Percentiles rank a stretch among this genome's conserved stretches.
These are phyloP conservation scores for Sporothrix pseudoabietina DNA, from an alignment of 2,329 filamentous ascomycete genomes.

Conservation along the genomic window DNA sequence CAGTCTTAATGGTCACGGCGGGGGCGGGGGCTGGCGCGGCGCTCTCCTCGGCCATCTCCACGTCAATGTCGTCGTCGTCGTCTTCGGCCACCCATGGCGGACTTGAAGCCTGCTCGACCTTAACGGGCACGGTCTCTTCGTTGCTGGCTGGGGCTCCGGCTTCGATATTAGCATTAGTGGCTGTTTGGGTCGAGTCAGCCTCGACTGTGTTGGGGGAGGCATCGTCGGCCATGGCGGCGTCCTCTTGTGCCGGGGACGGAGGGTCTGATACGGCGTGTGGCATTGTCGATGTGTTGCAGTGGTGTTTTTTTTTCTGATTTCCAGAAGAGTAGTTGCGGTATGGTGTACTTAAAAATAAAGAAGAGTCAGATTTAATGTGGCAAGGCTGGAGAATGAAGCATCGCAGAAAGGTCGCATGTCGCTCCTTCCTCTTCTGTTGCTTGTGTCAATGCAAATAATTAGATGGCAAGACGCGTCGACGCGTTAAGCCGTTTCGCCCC, in stretches of 20 bases:
- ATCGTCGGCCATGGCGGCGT: conserved; percentile 38
- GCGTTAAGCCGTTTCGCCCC: conserved; percentile 33
- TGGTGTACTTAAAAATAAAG: neutral
- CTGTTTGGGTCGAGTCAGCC: neutral
- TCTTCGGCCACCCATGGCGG: conserved; percentile 12
- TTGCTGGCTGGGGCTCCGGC: conserved; percentile 30
- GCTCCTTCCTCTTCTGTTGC: conserved; percentile 11
- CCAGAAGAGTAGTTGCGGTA: neutral
- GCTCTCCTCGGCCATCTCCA: conserved; percentile 36
- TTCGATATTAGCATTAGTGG: neutral
- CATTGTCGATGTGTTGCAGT: conserved; percentile 41
- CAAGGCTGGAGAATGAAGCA: neutral
- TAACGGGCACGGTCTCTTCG: conserved; percentile 35
- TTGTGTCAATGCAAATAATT: conserved; percentile 5
- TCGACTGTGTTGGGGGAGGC: conserved; percentile 27
- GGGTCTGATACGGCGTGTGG: conserved; percentile 49
- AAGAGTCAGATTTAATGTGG: neutral
- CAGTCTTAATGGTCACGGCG: conserved; percentile 20
- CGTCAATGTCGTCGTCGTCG: conserved; percentile 40
- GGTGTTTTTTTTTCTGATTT: neutral
- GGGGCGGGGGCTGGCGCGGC: conserved; percentile 31
- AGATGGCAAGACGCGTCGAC: conserved; percentile 34
- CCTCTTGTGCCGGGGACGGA: conserved; percentile 33
- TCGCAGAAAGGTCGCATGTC: neutral
- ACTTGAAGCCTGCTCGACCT: conserved; percentile 28